Evolutionary conservation across 305 asterid genomes (phyloP), one percentile per base, ranked within the genome.

Genomic region (Fraxinus sp.): DNA sequence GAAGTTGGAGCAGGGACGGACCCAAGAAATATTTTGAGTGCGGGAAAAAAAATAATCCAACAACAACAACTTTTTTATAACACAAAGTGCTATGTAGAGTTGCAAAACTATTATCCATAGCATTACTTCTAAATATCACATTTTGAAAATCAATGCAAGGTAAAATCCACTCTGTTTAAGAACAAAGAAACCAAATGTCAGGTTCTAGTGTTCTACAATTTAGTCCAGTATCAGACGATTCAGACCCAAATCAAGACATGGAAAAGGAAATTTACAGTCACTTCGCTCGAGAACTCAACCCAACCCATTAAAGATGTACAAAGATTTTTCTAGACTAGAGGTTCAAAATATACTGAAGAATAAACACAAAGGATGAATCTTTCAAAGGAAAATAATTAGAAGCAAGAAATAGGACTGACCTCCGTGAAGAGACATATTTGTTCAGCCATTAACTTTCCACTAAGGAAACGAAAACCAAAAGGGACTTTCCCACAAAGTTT

Each of bases 401-500:
- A 2, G 7, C 33, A 26, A 49, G 24, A 35, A 9, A 83, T 44
- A 81, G 64, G 79, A 49, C 87, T 83, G 68, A 92, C 98, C 96
- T 94, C 91, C 37, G 93, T 84, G 88, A 94, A 88, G 64, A 91
- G 57, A 81, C 95, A 91, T 66, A 90, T 90, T 74, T 86, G 94
- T 84, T 91, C 97, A 52, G 95, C 94, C 97, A 94, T 92, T 73
- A 79, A 57, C 78, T 57, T 36, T 79, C 52, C 57, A 78, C 74
- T 57, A 35, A 79, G 78, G 33, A 44, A 85, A 79, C 86, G 76
- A 64, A 35, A 37, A 24, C 70, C 57, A 80, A 83, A 86, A 83
- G 86, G 88, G 86, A 37, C 44, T 78, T 78, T 24, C 71, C 10
- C 81, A 81, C 28, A 83, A 28, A 84, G 85, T 86, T 82, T 87